Evolutionary conservation across 192 early-diverging fungal genomes (phyloP), one percentile per base, ranked within the genome.

Genomic region (Mortierella claussenii): DNA sequence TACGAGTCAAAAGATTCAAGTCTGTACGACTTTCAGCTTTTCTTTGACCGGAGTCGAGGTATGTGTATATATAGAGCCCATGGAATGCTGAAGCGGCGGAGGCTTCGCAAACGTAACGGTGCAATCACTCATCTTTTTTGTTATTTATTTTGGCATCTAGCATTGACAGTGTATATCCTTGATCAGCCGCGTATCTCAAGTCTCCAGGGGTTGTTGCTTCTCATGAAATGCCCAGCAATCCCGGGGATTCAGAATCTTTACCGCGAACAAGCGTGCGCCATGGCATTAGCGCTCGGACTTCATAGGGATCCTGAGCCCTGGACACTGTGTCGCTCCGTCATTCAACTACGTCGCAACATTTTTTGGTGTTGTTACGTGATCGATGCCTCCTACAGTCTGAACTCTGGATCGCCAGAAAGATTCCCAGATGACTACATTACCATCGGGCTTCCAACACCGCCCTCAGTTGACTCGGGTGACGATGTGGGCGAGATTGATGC

Each of bases 341-440:
- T 67, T 26, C 73, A 76, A 27, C 46, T 76, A 2, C 73, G 73
- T 28, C 73, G 73, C 28, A 76, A 76, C 47, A 76, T 76, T 28
- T 76, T 76, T 45, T 76, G 73, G 73, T 66, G 63, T 36, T 76
- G 73, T 21, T 76, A 76, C 56, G 64, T 67, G 28, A 67, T 76
- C 21, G 73, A 76, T 57, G 73, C 73, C 3, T 67, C 73, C 13
- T 67, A 76, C 32, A 76, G 73, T 30, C 53, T 76, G 6, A 67
- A 50, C 47, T 76, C 73, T 0, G 59, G 73, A 1, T 62, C 73
- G 0, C 73, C 73, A 3, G 73, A 76, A 37, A 36, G 73, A 5
- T 76, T 76, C 64, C 53, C 73, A 7, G 73, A 76, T 11, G 73
- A 76, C 15, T 76, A 76, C 12, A 76, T 76, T 46, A 62, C 73